These are phyloP conservation scores for Gaeumannomyces sp. DNA, from an alignment of 2,329 filamentous ascomycete genomes.

Conservation along the genomic window DNA sequence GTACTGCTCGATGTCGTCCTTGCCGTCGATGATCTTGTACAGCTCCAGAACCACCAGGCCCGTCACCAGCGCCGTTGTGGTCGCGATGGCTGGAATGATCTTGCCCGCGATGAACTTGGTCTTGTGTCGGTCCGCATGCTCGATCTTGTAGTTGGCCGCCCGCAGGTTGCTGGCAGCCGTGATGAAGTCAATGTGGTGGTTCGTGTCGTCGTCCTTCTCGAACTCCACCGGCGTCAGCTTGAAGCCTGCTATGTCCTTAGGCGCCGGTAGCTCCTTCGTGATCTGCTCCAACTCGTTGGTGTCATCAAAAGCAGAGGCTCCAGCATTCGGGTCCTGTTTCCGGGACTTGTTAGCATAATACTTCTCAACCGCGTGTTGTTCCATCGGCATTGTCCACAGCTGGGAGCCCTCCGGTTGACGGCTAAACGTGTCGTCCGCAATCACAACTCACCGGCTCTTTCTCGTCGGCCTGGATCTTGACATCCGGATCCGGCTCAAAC, in stretches of 20 bases:
- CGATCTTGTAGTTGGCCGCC: conserved; percentile 97
- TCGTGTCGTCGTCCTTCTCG: conserved; percentile 94
- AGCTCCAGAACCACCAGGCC: conserved; percentile 88
- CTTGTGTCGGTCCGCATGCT: conserved; percentile 87
- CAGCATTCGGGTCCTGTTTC: conserved; percentile 71
- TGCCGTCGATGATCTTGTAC: conserved; percentile 94
- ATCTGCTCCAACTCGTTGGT: conserved; percentile 70
- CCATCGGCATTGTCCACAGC: not conserved
- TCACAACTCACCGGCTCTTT: conserved; percentile 66
- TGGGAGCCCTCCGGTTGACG: no score
- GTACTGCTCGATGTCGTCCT: conserved; percentile 95
- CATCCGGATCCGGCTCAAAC: conserved; percentile 80
- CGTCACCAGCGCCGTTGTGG: conserved; percentile 91
- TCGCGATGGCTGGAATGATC: conserved; percentile 98
- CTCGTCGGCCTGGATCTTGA: conserved; percentile 96
- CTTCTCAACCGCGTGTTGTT: not conserved
- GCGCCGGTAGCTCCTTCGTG: conserved; percentile 64
- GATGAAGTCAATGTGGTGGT: conserved; percentile 98
- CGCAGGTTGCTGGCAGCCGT: conserved; percentile 93
- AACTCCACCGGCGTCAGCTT: conserved; percentile 91
- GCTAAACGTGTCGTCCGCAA: not conserved
- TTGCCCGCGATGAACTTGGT: conserved; percentile 99
- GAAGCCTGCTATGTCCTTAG: conserved; percentile 78
- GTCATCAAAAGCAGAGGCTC: conserved; percentile 57
- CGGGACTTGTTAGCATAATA: conserved; percentile 19